Evolutionary conservation across 345 rosid species (phyloP).

Genomic region (Camelina sativa): DNA sequence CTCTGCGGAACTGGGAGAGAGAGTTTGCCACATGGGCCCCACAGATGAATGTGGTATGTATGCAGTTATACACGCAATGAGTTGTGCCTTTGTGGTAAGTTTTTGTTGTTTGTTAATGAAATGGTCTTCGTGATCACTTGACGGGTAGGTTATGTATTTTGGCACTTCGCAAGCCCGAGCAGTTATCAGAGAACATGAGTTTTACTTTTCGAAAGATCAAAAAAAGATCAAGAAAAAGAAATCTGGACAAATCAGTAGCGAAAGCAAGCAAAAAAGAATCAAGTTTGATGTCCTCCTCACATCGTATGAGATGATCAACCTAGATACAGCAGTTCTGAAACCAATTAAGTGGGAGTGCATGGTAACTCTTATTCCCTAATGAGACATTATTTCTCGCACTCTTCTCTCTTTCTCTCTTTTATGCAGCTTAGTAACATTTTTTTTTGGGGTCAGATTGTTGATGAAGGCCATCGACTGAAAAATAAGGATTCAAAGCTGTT

Average conservation of each 20-base stretch:
- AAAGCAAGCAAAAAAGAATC: slow-evolving; percentile 93
- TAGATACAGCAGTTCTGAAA: slow-evolving; percentile 77
- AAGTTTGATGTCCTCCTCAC: slow-evolving; percentile 98
- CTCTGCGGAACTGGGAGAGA: slow-evolving; percentile 97
- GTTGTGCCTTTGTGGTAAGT: slow-evolving; percentile 20
- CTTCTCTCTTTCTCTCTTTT: slow-evolving; percentile 16
- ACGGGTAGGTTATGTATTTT: slow-evolving; percentile 85
- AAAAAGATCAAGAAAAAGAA: slow-evolving; percentile 87
- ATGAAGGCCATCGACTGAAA: slow-evolving; percentile 99
- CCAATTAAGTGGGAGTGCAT: slow-evolving; percentile 99
- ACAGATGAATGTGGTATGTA: slow-evolving; percentile 95
- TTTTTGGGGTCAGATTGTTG: slow-evolving; percentile 74
- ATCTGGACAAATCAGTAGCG: slow-evolving; percentile 75
- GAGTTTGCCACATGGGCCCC: slow-evolving; percentile 99
- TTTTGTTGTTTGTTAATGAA: slow-evolving; percentile 21
- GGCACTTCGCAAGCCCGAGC: slow-evolving; percentile 89
- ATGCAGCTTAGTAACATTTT: slow-evolving; percentile 40
- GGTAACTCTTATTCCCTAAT: slow-evolving; percentile 56
- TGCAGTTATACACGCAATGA: slow-evolving; percentile 12
- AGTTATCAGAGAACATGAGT: slow-evolving; percentile 90
- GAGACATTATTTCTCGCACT: slow-evolving; percentile 18
- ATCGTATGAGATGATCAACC: slow-evolving; percentile 97
- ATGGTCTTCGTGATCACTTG: slow-evolving; percentile 25
- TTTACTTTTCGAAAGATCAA: slow-evolving; percentile 75
- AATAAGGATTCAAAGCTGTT: slow-evolving; percentile 97